phyloP scores from a whole-genome alignment of 2,329 filamentous ascomycete species.

The Cladosporium sp. region DNA sequence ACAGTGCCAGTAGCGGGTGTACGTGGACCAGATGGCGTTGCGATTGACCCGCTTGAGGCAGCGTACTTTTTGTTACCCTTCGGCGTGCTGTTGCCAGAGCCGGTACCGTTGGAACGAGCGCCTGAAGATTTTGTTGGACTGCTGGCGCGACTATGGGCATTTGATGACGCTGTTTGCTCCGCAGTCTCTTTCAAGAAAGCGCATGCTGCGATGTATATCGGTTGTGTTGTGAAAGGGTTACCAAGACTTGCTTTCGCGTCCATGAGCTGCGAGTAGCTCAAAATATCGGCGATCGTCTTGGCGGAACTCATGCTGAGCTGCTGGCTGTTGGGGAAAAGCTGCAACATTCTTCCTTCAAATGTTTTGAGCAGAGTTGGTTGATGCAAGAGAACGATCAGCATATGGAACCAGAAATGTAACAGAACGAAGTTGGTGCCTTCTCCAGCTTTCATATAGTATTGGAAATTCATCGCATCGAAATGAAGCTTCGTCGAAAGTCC shows the following conservation, averaged over 20 bases:
- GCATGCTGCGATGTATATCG: conserved; percentile 88
- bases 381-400: conserved; percentile 80
- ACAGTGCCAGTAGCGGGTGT: conserved; percentile 15
- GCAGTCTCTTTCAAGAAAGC: conserved; percentile 84
- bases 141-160: conserved; percentile 56
- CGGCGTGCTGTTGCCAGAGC: conserved; percentile 31
- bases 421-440: conserved; percentile 87
- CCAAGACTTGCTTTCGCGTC: conserved; percentile 84
- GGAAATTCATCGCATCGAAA: conserved; percentile 85
- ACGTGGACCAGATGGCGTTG: conserved; percentile 23
- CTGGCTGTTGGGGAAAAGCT: conserved; percentile 76
- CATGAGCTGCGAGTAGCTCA: conserved; percentile 82
- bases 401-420: conserved; percentile 87
- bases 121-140: conserved; percentile 45
- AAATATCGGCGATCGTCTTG: conserved; percentile 87
- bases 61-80: conserved; percentile 30
- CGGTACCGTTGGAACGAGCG: conserved; percentile 46
- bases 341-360: conserved; percentile 68
- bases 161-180: conserved; percentile 64
- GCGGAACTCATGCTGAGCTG: conserved; percentile 84
- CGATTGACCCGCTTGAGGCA: conserved; percentile 17
- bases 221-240: conserved; percentile 84
- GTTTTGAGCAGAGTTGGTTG: conserved; percentile 81
- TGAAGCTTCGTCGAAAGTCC: conserved; percentile 72
- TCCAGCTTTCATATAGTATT: conserved; percentile 76